Percentiles rank a stretch among this genome's conserved stretches.
Evolutionary conservation across 768 basidiomycete genomes (phyloP).

Genomic region (Phylloporus rhodoxanthus): DNA sequence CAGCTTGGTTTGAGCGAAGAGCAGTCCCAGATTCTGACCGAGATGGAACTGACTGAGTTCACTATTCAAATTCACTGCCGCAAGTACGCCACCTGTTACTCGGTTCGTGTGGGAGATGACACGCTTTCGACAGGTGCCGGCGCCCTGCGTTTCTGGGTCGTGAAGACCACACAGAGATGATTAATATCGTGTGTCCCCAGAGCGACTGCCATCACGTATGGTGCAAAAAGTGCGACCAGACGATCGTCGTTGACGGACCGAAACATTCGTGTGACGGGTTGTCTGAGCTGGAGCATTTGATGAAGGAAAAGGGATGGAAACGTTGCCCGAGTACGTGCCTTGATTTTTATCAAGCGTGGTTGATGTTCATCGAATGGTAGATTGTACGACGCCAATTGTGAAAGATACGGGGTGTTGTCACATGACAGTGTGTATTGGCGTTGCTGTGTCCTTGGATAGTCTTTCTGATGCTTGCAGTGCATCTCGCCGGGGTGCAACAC

Average conservation of each 20-base stretch:
- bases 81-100: conserved; percentile 29
- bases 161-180: conserved; percentile 36
- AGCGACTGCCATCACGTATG: conserved; percentile 45
- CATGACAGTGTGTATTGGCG: conserved; percentile 40
- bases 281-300: conserved; percentile 46
- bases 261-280: conserved; percentile 56
- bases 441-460: not conserved
- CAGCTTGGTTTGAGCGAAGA: conserved; percentile 41
- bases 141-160: conserved; percentile 47
- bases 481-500: conserved; percentile 52
- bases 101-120: not conserved
- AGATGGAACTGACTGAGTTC: conserved; percentile 41
- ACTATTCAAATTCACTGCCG: conserved; percentile 46
- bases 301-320: conserved; percentile 54
- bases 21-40: conserved; percentile 38
- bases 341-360: not conserved
- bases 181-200: conserved; percentile 46
- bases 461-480: conserved; percentile 33
- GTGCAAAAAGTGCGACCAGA: conserved; percentile 57
- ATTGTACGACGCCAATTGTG: conserved; percentile 44
- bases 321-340: conserved; percentile 48
- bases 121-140: conserved; percentile 38
- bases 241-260: conserved; percentile 31
- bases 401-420: conserved; percentile 54
- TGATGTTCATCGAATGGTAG: conserved; percentile 16